Conservation (phyloP, 2,329 filamentous ascomycete genomes). For the Amauroascus verrucosus region DNA sequence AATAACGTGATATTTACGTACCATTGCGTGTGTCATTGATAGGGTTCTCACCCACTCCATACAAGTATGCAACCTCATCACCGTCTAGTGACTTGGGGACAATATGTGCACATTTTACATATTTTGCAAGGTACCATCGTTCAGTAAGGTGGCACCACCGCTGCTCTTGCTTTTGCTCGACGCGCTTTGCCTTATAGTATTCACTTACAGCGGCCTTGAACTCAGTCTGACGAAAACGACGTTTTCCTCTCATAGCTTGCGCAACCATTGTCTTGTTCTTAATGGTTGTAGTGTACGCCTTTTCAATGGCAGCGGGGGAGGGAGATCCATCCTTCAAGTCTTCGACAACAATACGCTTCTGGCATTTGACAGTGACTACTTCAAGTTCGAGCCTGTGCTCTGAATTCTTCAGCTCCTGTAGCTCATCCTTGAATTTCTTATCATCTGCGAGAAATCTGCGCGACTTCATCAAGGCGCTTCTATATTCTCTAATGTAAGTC, state of each 20-base stretch:
- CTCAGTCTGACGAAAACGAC: background rate
- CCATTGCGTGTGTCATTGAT: slow-evolving; percentile 5
- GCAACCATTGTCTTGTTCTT: background rate
- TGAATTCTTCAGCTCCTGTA: background rate
- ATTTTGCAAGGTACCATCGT: background rate
- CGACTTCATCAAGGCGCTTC: background rate
- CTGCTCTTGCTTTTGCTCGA: background rate
- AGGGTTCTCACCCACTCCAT: background rate
- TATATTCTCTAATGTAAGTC: background rate
- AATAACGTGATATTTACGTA: no score
- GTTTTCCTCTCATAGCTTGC: background rate
- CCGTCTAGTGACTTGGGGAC: background rate
- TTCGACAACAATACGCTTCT: background rate
- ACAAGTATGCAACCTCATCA: background rate
- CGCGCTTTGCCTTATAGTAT: background rate
- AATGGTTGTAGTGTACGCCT: background rate
- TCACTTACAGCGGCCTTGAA: background rate
- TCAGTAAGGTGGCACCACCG: background rate
- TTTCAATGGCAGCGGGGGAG: background rate
- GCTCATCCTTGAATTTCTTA: background rate
- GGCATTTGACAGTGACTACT: background rate
- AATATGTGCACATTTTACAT: background rate
- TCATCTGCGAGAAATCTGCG: background rate
- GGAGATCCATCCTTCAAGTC: background rate
- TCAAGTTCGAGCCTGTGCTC: background rate